These are phyloP conservation scores for Polytrichum formosum DNA, from an alignment of 225 moss, liverwort and hornwort species.

Conservation along the genomic window DNA sequence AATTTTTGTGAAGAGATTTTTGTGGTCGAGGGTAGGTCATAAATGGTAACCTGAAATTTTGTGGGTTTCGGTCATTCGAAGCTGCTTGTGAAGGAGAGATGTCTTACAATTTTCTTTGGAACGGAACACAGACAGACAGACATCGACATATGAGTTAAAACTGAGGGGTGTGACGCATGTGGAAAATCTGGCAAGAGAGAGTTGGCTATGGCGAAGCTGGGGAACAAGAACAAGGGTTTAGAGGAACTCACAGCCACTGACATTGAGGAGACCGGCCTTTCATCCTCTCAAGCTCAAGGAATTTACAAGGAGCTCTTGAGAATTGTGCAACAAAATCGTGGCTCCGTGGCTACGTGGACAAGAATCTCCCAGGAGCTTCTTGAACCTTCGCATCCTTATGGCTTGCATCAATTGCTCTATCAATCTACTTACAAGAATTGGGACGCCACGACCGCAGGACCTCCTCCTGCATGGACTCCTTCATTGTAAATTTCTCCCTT, in stretches of 20 bases:
- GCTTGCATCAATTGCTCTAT: slow-evolving; percentile 70
- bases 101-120: too few species aligned
- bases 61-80: too few species aligned
- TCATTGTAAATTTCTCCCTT: slow-evolving; percentile 41
- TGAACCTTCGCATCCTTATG: slow-evolving; percentile 46
- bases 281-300: slow-evolving; percentile 6
- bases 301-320: slow-evolving; percentile 12
- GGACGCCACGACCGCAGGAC: slow-evolving; percentile 51
- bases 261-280: slow-evolving; percentile 29
- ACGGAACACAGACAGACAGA: too few species aligned
- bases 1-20: too few species aligned
- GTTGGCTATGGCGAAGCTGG: slow-evolving; percentile 38
- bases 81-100: too few species aligned
- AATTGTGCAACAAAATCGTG: slow-evolving; percentile 1
- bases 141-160: too few species aligned
- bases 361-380: slow-evolving; percentile 62
- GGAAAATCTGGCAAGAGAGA: neutral
- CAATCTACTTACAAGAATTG: slow-evolving; percentile 55
- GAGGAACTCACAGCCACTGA: slow-evolving; percentile 30
- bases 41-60: too few species aligned
- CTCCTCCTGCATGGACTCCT: slow-evolving; percentile 88
- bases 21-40: too few species aligned
- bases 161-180: too few species aligned
- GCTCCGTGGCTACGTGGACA: slow-evolving; percentile 41
- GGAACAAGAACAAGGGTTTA: slow-evolving; percentile 15